phyloP scores from a whole-genome alignment of 257 asterid species.

The Fraxinus quadrangulata region DNA sequence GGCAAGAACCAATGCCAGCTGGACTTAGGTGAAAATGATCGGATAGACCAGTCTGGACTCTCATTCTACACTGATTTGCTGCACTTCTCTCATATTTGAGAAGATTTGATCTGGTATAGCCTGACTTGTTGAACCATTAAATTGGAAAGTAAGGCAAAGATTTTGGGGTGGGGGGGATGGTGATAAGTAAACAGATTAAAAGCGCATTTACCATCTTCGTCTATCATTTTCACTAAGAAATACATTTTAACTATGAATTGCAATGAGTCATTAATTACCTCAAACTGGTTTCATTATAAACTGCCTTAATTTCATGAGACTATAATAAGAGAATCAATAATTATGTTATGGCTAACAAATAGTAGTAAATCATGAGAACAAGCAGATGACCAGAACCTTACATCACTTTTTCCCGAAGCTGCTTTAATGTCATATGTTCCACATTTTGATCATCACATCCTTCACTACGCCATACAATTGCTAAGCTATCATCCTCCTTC shows the following conservation, averaged over 20 bases:
- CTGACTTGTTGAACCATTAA: background rate
- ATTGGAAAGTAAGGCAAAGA: background rate
- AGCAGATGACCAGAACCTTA: conserved; percentile 42
- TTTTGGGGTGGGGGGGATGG: background rate
- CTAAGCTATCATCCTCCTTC: conserved; percentile 61
- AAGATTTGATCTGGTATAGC: too few relatives aligned
- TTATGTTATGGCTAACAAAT: background rate
- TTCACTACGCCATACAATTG: conserved; percentile 86
- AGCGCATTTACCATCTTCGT: background rate
- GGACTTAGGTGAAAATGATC: background rate
- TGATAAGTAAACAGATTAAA: background rate
- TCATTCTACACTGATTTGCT: background rate
- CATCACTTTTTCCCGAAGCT: conserved; percentile 91
- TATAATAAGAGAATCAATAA: background rate
- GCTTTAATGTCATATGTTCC: conserved; percentile 53
- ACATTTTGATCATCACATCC: conserved; percentile 54
- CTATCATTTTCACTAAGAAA: background rate
- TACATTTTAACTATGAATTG: background rate
- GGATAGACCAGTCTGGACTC: background rate
- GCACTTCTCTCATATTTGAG: background rate
- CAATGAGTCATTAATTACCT: background rate
- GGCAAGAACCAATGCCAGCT: background rate
- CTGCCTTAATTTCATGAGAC: background rate
- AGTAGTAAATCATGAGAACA: conserved; percentile 4
- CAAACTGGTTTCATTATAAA: background rate